Conservation (phyloP, 352 stramenopile species). For the Globisporangium alternatum region DNA sequence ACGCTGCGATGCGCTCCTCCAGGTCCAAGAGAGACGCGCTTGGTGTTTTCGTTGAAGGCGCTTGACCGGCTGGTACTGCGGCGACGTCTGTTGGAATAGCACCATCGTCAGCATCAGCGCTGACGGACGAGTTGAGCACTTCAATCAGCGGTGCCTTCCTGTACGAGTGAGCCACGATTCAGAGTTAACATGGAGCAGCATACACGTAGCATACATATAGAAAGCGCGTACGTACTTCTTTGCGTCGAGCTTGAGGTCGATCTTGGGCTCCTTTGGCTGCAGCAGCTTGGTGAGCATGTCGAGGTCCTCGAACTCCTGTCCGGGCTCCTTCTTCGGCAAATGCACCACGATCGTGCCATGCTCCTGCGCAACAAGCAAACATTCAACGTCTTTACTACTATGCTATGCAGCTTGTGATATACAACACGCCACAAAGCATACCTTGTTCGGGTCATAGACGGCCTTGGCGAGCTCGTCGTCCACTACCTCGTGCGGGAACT, state of each 20-base stretch:
- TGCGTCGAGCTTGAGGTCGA: slow-evolving; percentile 30
- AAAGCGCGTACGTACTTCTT: slow-evolving; percentile 26
- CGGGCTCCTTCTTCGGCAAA: slow-evolving; percentile 86
- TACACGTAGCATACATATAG: neutral
- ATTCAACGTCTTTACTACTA: neutral
- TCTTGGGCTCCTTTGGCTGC: slow-evolving; percentile 50
- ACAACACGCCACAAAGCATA: slow-evolving; percentile 16
- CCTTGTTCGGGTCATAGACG: slow-evolving; percentile 89
- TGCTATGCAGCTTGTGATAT: neutral
- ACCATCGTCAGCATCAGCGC: slow-evolving; percentile 17
- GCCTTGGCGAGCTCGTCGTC: slow-evolving; percentile 90
- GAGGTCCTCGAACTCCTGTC: slow-evolving; percentile 89
- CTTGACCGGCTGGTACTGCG: neutral
- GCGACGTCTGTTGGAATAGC: neutral
- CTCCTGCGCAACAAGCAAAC: slow-evolving; percentile 40
- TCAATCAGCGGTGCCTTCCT: slow-evolving; percentile 75
- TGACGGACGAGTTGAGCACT: slow-evolving; percentile 55
- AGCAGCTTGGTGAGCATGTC: slow-evolving; percentile 92
- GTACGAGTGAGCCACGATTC: neutral
- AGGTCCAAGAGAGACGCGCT: slow-evolving; percentile 54
- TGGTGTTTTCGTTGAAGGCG: slow-evolving; percentile 5
- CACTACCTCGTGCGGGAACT: slow-evolving; percentile 87
- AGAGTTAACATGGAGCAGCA: neutral
- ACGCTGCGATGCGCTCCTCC: slow-evolving; percentile 34
- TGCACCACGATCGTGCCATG: slow-evolving; percentile 92